Evolutionary conservation across 2,329 filamentous ascomycete species (phyloP).

Genomic region (Triangularia verruculosa): DNA sequence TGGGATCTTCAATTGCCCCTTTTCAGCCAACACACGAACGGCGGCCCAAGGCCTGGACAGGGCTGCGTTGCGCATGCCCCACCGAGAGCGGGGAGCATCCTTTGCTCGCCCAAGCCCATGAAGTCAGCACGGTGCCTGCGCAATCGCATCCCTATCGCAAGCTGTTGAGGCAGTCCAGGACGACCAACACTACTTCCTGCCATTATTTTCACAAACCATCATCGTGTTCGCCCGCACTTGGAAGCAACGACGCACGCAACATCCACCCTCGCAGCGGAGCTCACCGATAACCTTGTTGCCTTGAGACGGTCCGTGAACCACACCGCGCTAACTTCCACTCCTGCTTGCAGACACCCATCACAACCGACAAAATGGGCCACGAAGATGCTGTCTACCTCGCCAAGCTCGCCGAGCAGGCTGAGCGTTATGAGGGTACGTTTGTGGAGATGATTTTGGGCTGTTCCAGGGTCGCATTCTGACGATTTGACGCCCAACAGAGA

Average conservation of each 20-base stretch:
- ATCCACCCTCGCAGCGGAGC: background rate
- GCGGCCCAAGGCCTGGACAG: constrained; percentile 22
- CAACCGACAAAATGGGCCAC: constrained; percentile 82
- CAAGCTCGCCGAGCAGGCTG: constrained; percentile 99
- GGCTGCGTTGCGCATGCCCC: constrained; percentile 31
- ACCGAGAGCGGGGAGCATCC: constrained; percentile 32
- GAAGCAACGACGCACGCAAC: constrained; percentile 5
- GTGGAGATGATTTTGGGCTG: constrained; percentile 4
- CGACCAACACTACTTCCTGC: background rate
- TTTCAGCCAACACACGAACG: constrained; percentile 10
- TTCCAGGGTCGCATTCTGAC: constrained; percentile 16
- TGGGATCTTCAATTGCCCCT: constrained; percentile 19
- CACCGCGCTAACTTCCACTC: constrained; percentile 27
- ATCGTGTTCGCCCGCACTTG: background rate
- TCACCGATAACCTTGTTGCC: constrained; percentile 16
- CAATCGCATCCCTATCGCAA: constrained; percentile 19
- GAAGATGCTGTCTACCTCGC: constrained; percentile 99
- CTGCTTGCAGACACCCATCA: constrained; percentile 21
- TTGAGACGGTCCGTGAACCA: constrained; percentile 13
- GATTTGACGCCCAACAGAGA: constrained; percentile 59
- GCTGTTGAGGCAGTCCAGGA: background rate
- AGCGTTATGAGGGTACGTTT: constrained; percentile 94
- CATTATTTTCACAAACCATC: background rate
- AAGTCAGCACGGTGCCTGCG: constrained; percentile 30
- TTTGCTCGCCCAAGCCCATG: constrained; percentile 26